These are phyloP conservation scores for Fusarium mangiferae DNA, from an alignment of 2,329 filamentous ascomycete species.

Conservation along the genomic window DNA sequence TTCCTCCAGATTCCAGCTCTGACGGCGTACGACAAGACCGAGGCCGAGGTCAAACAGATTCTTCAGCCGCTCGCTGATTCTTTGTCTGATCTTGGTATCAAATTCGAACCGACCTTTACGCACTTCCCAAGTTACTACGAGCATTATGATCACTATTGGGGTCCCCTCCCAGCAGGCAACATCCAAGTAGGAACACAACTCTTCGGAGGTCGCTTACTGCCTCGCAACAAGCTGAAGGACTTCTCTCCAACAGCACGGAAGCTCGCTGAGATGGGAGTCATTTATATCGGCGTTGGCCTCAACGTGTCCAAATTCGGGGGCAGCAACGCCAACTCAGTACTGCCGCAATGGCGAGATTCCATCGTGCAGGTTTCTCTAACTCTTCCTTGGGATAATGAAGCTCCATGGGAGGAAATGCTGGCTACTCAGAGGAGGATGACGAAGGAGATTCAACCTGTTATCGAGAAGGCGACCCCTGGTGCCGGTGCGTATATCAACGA, in stretches of 20 bases:
- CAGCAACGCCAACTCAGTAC: constrained; percentile 48
- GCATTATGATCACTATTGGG: constrained; percentile 56
- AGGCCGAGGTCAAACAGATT: constrained; percentile 49
- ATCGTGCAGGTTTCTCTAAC: constrained; percentile 46
- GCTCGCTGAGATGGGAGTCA: constrained; percentile 37
- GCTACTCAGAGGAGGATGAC: constrained; percentile 46
- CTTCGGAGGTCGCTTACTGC: constrained; percentile 56
- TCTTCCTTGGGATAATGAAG: constrained; percentile 44
- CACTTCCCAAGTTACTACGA: constrained; percentile 47
- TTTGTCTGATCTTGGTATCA: constrained; percentile 17
- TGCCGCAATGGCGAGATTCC: constrained; percentile 54
- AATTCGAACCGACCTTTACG: constrained; percentile 16
- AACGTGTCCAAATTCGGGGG: constrained; percentile 42
- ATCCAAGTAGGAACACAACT: constrained; percentile 44
- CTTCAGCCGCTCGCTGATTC: constrained; percentile 49
- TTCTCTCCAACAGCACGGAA: constrained; percentile 25
- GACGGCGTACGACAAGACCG: constrained; percentile 57
- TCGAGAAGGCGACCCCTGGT: constrained; percentile 52
- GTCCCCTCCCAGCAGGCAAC: constrained; percentile 53
- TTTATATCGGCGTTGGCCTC: constrained; percentile 45
- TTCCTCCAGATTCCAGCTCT: constrained; percentile 45
- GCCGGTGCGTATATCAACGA: constrained; percentile 63
- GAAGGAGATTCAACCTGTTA: constrained; percentile 35
- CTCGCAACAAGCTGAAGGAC: constrained; percentile 46
- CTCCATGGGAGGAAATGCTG: constrained; percentile 45